phyloP scores from a whole-genome alignment of 1,284 basidiomycete species.

The Ceratobasidium sp. region DNA sequence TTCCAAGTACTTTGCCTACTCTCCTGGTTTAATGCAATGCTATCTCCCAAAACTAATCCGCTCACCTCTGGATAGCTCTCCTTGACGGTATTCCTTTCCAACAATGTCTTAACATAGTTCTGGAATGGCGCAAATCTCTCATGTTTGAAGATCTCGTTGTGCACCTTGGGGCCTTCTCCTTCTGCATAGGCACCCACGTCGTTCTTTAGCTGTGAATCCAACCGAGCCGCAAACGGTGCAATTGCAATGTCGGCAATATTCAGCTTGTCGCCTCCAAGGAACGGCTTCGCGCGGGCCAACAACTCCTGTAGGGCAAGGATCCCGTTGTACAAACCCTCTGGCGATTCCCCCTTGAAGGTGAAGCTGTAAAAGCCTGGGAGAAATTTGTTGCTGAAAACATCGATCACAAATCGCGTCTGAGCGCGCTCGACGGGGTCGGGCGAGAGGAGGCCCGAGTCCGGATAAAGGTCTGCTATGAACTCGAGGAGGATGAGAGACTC shows the following conservation, averaged over 20 bases:
- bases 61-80: slow-evolving; percentile 54
- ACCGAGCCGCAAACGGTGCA: slow-evolving; percentile 61
- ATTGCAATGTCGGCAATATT: slow-evolving; percentile 67
- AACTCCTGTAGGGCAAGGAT: slow-evolving; percentile 59
- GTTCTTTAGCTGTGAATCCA: slow-evolving; percentile 57
- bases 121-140: slow-evolving; percentile 59
- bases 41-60: background rate
- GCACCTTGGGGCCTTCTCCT: slow-evolving; percentile 59
- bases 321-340: slow-evolving; percentile 56
- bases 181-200: slow-evolving; percentile 60
- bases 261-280: slow-evolving; percentile 60
- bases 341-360: slow-evolving; percentile 57
- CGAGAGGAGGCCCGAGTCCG: slow-evolving; percentile 61
- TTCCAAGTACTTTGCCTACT: slow-evolving; percentile 13
- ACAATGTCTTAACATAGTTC: slow-evolving; percentile 58
- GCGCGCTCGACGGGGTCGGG: slow-evolving; percentile 66
- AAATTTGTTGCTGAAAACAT: slow-evolving; percentile 61
- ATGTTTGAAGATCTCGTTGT: slow-evolving; percentile 51
- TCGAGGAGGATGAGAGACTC: slow-evolving; percentile 72
- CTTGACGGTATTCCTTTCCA: slow-evolving; percentile 62
- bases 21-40: background rate
- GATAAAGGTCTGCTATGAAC: slow-evolving; percentile 68
- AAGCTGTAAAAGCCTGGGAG: slow-evolving; percentile 56
- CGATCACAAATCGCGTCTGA: slow-evolving; percentile 68
- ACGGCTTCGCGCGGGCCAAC: slow-evolving; percentile 57